Percentiles rank a stretch among this genome's conserved stretches.
Conservation (phyloP, 129 eudicot species). For the Pulicaria dysenterica region DNA sequence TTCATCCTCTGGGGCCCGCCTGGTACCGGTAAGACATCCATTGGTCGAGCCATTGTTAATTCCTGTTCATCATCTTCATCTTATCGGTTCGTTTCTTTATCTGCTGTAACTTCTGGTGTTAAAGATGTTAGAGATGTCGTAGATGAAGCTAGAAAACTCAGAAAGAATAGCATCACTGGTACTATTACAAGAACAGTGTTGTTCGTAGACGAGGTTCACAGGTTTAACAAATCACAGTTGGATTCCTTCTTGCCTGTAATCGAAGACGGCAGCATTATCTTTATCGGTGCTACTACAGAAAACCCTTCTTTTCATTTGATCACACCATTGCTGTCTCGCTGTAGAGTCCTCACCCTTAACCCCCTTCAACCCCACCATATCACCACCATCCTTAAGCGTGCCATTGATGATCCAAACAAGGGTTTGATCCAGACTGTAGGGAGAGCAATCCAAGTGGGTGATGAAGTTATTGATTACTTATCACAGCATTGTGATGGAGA, state of each 20-base stretch:
- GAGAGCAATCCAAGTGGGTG: constrained; percentile 34
- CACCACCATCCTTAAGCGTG: constrained; percentile 51
- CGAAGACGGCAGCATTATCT: constrained; percentile 81
- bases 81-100: constrained; percentile 61
- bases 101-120: constrained; percentile 84
- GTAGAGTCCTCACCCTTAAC: constrained; percentile 67
- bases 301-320: constrained; percentile 90
- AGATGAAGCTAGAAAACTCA: constrained; percentile 68
- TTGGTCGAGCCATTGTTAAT: constrained; percentile 71
- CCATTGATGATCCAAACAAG: constrained; percentile 45
- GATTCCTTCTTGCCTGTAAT: constrained; percentile 89
- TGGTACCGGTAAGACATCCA: constrained; percentile 94
- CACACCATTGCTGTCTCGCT: constrained; percentile 82
- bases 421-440: constrained; percentile 50
- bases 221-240: constrained; percentile 89
- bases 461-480: constrained; percentile 51
- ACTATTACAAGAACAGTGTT: constrained; percentile 54
- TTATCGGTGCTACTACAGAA: constrained; percentile 91
- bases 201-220: constrained; percentile 90
- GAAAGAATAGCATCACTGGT: constrained; percentile 11
- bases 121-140: constrained; percentile 89
- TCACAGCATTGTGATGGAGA: constrained; percentile 80
- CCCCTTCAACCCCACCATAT: constrained; percentile 57
- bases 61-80: constrained; percentile 33
- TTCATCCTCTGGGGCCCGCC: constrained; percentile 95